Evolutionary conservation across 192 early-diverging fungal species (phyloP).

Genomic region (Neocallimastix lanati): DNA sequence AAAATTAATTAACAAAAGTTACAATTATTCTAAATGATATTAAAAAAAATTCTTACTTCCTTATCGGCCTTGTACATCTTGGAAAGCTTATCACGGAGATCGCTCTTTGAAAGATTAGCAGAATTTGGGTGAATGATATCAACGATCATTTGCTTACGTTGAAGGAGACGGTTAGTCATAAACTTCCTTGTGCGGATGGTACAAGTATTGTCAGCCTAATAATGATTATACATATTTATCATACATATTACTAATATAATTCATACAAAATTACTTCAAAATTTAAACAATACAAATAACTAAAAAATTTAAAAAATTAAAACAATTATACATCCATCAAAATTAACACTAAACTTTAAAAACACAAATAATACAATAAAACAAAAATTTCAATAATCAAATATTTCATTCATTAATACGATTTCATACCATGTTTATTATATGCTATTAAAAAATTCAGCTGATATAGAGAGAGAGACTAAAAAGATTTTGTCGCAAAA

Average conservation of each 20-base stretch:
- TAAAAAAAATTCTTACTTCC: conserved; percentile 36
- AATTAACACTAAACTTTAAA: too few species aligned
- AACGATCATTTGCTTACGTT: conserved; percentile 92
- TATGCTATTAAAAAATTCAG: not conserved
- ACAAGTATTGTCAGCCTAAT: conserved; percentile 65
- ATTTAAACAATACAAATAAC: too few species aligned
- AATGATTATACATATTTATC: not conserved
- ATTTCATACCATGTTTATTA: not conserved
- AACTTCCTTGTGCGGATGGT: conserved; percentile 98
- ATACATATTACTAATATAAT: too few species aligned
- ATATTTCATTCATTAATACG: too few species aligned
- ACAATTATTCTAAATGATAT: too few species aligned
- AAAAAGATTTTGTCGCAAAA: not conserved
- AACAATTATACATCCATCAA: not conserved
- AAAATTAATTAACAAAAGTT: too few species aligned
- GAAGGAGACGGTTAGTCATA: conserved; percentile 93
- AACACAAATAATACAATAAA: too few species aligned
- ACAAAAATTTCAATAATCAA: too few species aligned
- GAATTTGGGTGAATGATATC: conserved; percentile 89
- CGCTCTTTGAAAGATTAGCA: conserved; percentile 81
- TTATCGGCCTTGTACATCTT: conserved; percentile 88
- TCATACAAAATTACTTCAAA: too few species aligned
- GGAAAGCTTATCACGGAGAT: conserved; percentile 79
- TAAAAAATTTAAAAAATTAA: too few species aligned
- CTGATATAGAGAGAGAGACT: not conserved